Evolutionary conservation across 2,329 filamentous ascomycete genomes (phyloP).

Genomic region (Aspergillus chevalieri): DNA sequence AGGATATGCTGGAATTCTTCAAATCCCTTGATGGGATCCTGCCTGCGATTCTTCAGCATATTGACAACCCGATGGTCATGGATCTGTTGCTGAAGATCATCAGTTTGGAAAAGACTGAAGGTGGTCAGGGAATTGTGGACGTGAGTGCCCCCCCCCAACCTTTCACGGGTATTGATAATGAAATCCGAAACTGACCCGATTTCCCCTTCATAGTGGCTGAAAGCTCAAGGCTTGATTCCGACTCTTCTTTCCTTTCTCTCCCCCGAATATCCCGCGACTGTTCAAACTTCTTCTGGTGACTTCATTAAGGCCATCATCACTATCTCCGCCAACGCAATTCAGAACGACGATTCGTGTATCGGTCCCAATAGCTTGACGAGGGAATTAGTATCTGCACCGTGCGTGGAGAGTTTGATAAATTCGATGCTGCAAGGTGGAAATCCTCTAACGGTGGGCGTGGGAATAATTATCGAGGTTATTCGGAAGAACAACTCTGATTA

Average conservation of each 20-base stretch:
- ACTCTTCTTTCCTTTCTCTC: constrained; percentile 80
- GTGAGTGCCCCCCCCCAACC: constrained; percentile 44
- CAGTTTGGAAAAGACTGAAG: constrained; percentile 86
- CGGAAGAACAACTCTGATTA: constrained; percentile 99
- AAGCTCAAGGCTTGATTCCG: constrained; percentile 80
- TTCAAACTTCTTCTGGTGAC: constrained; percentile 92
- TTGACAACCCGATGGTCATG: constrained; percentile 98
- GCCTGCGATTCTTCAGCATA: constrained; percentile 79
- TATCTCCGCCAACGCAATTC: constrained; percentile 94
- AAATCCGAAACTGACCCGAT: too few relatives aligned
- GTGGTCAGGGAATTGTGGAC: constrained; percentile 87
- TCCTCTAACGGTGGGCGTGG: constrained; percentile 88
- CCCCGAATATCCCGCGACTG: constrained; percentile 76
- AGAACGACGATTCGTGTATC: constrained; percentile 98
- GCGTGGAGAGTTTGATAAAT: constrained; percentile 74
- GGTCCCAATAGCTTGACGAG: constrained; percentile 94
- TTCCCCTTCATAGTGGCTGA: constrained; percentile 66
- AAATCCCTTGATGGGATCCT: constrained; percentile 77
- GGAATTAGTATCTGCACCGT: constrained; percentile 81
- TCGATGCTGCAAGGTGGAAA: constrained; percentile 95
- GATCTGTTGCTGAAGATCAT: constrained; percentile 95
- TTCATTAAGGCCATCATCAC: constrained; percentile 99
- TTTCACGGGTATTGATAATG: too few relatives aligned
- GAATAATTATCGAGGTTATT: constrained; percentile 97
- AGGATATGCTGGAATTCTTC: constrained; percentile 89